Percentiles rank a stretch among this genome's conserved stretches.
Evolutionary conservation across 306 rosid genomes (phyloP).

Genomic region (Inga laurina): DNA sequence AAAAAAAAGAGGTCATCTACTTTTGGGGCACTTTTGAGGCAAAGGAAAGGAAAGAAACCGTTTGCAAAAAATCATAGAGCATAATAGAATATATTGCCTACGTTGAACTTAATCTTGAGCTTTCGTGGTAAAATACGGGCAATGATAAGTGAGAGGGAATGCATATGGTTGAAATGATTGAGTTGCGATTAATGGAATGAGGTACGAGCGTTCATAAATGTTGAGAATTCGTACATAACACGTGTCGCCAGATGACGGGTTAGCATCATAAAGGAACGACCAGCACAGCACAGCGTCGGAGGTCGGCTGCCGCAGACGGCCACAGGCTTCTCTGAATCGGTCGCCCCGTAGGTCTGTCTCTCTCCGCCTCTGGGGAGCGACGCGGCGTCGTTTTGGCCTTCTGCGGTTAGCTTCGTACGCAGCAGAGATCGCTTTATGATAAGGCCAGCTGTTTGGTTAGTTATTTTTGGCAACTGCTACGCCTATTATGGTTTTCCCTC

Average conservation of each 20-base stretch:
- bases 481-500: not conserved
- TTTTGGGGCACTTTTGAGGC: too few relatives aligned
- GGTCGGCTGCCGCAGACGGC: conserved; percentile 41
- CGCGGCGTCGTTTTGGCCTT: not conserved
- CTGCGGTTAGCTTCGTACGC: not conserved
- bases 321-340: not conserved
- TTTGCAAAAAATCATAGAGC: too few relatives aligned
- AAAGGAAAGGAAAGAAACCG: too few relatives aligned
- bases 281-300: not conserved
- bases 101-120: not conserved
- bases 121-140: not conserved
- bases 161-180: not conserved
- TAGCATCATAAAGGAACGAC: not conserved
- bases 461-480: conserved; percentile 17
- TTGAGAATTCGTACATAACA: not conserved
- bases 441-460: conserved; percentile 4
- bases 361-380: not conserved
- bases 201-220: not conserved
- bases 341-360: not conserved
- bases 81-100: too few relatives aligned
- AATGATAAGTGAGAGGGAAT: not conserved
- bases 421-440: not conserved
- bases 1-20: too few relatives aligned
- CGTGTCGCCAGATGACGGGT: conserved; percentile 9
- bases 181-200: not conserved